Base-by-base conservation (phyloP, 1,284 basidiomycete genomes). In the Leccinum angustisporum region DNA sequence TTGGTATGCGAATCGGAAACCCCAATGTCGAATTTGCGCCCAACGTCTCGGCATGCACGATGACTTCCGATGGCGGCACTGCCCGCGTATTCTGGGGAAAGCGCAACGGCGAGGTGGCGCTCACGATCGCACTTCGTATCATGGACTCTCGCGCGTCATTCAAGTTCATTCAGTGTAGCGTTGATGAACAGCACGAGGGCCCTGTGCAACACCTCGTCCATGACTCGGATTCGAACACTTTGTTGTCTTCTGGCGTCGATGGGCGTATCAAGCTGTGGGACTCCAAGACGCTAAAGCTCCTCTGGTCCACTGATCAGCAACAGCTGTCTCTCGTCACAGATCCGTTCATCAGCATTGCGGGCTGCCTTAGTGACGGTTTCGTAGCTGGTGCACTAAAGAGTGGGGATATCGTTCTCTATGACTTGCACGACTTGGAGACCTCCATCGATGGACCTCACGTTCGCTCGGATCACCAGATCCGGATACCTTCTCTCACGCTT, bases 61-160 rank as follows among this genome's bases (percentile, higher is more conserved):
- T 90, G 31, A 72, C 81, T 10, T 86, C 86, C 0, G 83, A 86
- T 53, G 87, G 89, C 2, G 85, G 85, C 21, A 88, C 88, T 0
- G 90, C 84, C 8, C 84, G 84, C 59, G 80, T 92, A 30, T 77
- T 86, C 7, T 95, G 93, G 93, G 94, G 92, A 1, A 90, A 86
- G 68, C 78, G 80, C 36, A 85, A 81, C 51, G 94, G 93, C 46
- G 83, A 86, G 60, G 81, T 95, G 8, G 81, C 86, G 0, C 78
- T 92, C 33, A 86, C 87, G 31, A 80, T 78, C 5, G 83, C 84
- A 1, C 76, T 76, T 16, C 81, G 80, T 43, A 83, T 83, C 18
- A 86, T 90, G 81, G 86, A 89, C 54, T 70, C 75, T 25, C 79
- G 83, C 51, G 77, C 80, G 16, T 77, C 79, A 5, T 79, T 80